Conservation (phyloP, 805 yeast genomes). For the Zygoascus ofunaensis region DNA sequence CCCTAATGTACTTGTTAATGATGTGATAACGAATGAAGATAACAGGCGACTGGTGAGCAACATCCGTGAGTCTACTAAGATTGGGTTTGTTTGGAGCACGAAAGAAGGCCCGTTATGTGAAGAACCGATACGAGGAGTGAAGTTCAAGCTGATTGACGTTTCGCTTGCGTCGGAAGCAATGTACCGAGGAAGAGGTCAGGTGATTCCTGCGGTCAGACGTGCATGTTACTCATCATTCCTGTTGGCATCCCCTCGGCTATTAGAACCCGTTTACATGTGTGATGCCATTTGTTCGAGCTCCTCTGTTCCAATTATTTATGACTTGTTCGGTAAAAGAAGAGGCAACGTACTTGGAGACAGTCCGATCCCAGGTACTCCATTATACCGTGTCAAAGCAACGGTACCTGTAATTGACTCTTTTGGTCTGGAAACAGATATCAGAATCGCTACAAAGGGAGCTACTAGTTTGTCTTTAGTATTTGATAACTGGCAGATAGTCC, state of each 20-base stretch:
- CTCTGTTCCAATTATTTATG: conserved; percentile 41
- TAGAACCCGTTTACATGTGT: conserved; percentile 73
- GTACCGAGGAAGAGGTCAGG: conserved; percentile 53
- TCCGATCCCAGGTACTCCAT: conserved; percentile 66
- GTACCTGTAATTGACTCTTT: conserved; percentile 86
- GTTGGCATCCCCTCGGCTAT: conserved; percentile 63
- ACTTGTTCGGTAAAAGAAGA: conserved; percentile 52
- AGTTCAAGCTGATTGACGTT: conserved; percentile 61
- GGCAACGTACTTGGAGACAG: conserved; percentile 45
- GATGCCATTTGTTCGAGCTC: conserved; percentile 46
- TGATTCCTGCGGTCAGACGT: conserved; percentile 71
- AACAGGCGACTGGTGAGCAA: conserved; percentile 41
- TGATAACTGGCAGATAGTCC: conserved; percentile 66
- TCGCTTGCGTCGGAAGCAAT: conserved; percentile 39
- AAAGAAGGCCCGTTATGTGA: conserved; percentile 91
- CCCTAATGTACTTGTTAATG: conserved; percentile 55
- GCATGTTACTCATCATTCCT: conserved; percentile 78
- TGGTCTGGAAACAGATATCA: conserved; percentile 80
- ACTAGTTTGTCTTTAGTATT: conserved; percentile 62
- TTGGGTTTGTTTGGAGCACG: conserved; percentile 78
- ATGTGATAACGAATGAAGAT: conserved; percentile 63
- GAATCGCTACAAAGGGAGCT: conserved; percentile 69
- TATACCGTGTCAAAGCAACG: conserved; percentile 50
- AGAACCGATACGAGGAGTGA: conserved; percentile 62
- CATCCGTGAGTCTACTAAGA: conserved; percentile 47